Base-by-base conservation (phyloP, 768 basidiomycete species). In the Hemileccinum impolitum region DNA sequence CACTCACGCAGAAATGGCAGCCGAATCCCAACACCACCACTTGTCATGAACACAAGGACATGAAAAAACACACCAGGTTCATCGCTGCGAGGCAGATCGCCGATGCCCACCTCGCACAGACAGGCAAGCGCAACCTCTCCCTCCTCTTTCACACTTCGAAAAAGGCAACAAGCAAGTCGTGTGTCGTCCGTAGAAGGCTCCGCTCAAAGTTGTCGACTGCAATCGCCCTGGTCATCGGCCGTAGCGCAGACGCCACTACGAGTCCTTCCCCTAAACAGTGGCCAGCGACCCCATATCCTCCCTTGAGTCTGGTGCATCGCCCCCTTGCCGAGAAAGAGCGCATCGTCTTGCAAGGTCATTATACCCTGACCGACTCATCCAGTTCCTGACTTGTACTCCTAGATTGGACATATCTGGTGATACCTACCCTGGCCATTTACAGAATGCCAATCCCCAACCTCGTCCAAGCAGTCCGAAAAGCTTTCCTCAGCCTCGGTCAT, bases 391-490 rank as follows among this genome's bases (percentile, higher is more conserved):
- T 11, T 3, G 0, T 4, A 14, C 6, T 26, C 19, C 4, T 19
- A 67, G 67, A 43, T 31, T 67, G 67, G 66, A 59, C 63, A 32
- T 67, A 65, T 43, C 48, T 67, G 17, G 52, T 65, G 19, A 19
- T 54, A 14, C 67, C 67, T 17, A 35, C 45, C 26, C 51, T 65
- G 25, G n/a, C 54, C 42, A 39, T 56, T 2, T 69, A 65, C 42
- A 66, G 34, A 39, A 55, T 46, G 34, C 61, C 65, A 11, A 48
- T 67, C 2, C 53, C 59, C 2, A 52, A 50, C 18, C 54, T 68
- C 31, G 39, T 69, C 14, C 47, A 45, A 12, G 28, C 44, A n/a
- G 51, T 68, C 15, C 62, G 62, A 31, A 51, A 35, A 21, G 67
- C 58, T 1, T 48, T 67, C 3, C 28, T 49, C 13, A 45, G 37